Evolutionary conservation across 441 rosid genomes (phyloP).

Genomic region (Populus hybrid): DNA sequence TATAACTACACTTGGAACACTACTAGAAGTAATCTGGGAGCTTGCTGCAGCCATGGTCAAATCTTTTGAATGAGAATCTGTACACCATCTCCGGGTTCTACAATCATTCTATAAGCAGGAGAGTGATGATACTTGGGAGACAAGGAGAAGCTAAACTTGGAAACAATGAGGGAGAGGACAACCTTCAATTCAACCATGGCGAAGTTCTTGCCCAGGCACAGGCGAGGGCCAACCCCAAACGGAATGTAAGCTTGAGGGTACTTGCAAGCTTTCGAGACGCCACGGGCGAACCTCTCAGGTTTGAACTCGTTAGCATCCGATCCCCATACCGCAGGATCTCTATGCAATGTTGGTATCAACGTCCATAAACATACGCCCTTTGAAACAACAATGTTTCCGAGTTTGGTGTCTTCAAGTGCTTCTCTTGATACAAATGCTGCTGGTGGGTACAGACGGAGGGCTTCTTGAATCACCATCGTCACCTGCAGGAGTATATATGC

Average conservation of each 20-base stretch:
- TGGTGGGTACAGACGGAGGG: conserved; percentile 62
- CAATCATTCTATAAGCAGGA: conserved; percentile 50
- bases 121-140: conserved; percentile 60
- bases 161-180: conserved; percentile 50
- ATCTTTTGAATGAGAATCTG: conserved; percentile 27
- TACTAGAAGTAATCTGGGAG: background rate
- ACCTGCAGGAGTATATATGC: conserved; percentile 25
- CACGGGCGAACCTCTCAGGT: conserved; percentile 55
- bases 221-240: conserved; percentile 62
- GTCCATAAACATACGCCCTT: conserved; percentile 62
- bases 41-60: background rate
- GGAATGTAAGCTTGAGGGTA: conserved; percentile 64
- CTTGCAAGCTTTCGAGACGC: conserved; percentile 62
- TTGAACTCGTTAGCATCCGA: conserved; percentile 56
- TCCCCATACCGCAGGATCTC: conserved; percentile 64
- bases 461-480: conserved; percentile 57
- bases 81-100: conserved; percentile 61
- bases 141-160: conserved; percentile 43
- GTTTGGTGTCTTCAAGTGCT: conserved; percentile 46
- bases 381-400: conserved; percentile 46
- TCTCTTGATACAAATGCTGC: conserved; percentile 61
- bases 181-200: conserved; percentile 58
- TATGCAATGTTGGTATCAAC: conserved; percentile 52
- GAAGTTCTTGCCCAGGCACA: conserved; percentile 58
- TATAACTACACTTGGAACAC: background rate